phyloP scores from a whole-genome alignment of 73 alveolate species.

The Paramecium tetraurelia region DNA sequence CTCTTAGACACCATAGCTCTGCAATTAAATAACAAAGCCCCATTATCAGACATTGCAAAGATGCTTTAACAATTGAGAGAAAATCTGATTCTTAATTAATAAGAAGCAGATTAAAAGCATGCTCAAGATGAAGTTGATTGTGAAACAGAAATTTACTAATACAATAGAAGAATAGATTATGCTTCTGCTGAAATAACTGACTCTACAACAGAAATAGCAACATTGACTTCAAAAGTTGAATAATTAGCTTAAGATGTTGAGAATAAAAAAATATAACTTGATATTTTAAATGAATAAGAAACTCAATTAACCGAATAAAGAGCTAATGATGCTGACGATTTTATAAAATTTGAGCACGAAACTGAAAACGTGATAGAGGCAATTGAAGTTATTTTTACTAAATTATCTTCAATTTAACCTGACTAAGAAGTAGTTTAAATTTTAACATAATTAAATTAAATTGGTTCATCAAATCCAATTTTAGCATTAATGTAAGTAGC shows the following conservation, averaged over 20 bases:
- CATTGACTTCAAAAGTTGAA: neutral
- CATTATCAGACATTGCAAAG: neutral
- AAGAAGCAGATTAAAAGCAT: conserved; percentile 43
- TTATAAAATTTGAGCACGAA: neutral
- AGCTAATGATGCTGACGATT: neutral
- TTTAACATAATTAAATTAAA: neutral
- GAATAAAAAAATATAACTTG: neutral
- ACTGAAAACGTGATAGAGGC: neutral
- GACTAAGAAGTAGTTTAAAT: neutral
- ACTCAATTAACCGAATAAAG: neutral
- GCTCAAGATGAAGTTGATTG: conserved; percentile 54
- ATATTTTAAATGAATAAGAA: neutral
- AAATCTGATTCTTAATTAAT: neutral
- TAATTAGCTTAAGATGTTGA: neutral
- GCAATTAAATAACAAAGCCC: neutral
- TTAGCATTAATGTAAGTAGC: neutral
- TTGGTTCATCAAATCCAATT: neutral
- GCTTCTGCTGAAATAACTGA: neutral
- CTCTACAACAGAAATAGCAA: neutral
- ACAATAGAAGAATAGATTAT: conserved; percentile 39
- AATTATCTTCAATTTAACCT: neutral
- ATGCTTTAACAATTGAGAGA: neutral
- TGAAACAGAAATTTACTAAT: conserved; percentile 47
- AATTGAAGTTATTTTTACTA: neutral
- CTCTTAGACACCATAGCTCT: neutral